phyloP scores from a whole-genome alignment of 2,329 filamentous ascomycete genomes.

The Endothia cerciana region DNA sequence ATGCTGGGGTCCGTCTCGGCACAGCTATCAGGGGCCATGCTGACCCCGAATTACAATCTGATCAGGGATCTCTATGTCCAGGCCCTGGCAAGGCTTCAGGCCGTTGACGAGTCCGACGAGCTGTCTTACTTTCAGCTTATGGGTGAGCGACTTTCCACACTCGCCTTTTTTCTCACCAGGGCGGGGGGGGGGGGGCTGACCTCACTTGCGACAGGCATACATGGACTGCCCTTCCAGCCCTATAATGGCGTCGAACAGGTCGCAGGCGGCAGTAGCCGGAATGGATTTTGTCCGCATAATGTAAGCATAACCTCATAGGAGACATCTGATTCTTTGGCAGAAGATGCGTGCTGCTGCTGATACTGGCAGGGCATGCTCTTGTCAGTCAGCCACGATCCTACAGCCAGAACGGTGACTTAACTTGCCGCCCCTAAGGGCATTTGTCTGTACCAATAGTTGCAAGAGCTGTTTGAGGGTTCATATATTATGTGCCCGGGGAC shows the following conservation, averaged over 20 bases:
- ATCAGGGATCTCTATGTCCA: conserved; percentile 54
- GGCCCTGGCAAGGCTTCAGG: conserved; percentile 49
- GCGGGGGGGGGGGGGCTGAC: conserved; percentile 17
- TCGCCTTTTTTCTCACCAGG: neutral
- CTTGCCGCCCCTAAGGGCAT: neutral
- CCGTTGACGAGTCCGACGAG: conserved; percentile 44
- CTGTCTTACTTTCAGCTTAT: conserved; percentile 55
- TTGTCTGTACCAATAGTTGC: neutral
- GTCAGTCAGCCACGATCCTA: neutral
- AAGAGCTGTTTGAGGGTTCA: neutral
- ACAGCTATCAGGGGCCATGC: neutral
- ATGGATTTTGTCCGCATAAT: conserved; percentile 52
- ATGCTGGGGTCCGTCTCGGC: neutral
- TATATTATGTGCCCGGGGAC: neutral
- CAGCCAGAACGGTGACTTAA: neutral
- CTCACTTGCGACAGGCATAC: conserved; percentile 36
- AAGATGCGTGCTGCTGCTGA: conserved; percentile 17
- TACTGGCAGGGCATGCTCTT: neutral
- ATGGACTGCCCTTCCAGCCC: conserved; percentile 38
- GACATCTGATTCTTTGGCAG: neutral
- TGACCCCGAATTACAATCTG: conserved; percentile 1
- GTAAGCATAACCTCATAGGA: conserved; percentile 37
- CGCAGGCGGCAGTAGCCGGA: conserved; percentile 37
- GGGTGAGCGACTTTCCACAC: conserved; percentile 38
- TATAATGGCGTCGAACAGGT: conserved; percentile 43